These are phyloP conservation scores for barley (Hordeum vulgare) DNA, from an alignment of 176 grass and related monocot species.

Conservation along the genomic window MorexV3_pseudomolecules_assembly NC_058522.1:491054397-491054896, in stretches of 20 bases:
- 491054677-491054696: constrained; percentile 16
- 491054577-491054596: constrained; percentile 66
- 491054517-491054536: constrained; percentile 79
- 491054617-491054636: constrained; percentile 15
- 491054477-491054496: constrained; percentile 3
- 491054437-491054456: neutral
- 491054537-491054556: constrained; percentile 91
- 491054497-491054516: constrained; percentile 77
- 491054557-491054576: constrained; percentile 82
- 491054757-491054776: neutral
- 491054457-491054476: neutral
- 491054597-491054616: constrained; percentile 9
- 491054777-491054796: neutral
- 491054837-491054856: neutral
- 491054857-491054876: neutral
- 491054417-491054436: neutral
- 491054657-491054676: constrained; percentile 8
- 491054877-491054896: neutral
- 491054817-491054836: neutral
- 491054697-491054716: neutral
- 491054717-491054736: neutral
- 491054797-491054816: constrained; percentile 2
- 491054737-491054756: neutral
- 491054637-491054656: constrained; percentile 16
- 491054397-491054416: neutral